These are phyloP conservation scores for Agastache rugosa DNA, from an alignment of 257 asterid genomes.

Conservation along the genomic window DNA sequence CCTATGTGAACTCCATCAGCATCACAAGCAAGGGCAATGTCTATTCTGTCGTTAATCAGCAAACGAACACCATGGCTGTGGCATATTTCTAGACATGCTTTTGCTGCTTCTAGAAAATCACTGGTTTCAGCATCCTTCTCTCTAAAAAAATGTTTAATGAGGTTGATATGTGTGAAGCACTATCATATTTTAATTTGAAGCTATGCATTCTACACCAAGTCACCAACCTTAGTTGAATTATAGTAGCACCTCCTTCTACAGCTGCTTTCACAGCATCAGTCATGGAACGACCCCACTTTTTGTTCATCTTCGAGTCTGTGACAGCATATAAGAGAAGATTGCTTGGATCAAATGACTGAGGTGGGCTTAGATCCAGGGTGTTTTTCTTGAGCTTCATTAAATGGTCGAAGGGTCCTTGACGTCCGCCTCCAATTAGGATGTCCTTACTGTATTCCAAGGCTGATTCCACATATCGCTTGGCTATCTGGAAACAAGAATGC, in stretches of 20 bases:
- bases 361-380: slow-evolving; percentile 32
- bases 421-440: slow-evolving; percentile 72
- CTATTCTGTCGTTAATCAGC: slow-evolving; percentile 87
- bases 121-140: slow-evolving; percentile 86
- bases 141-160: slow-evolving; percentile 35
- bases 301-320: slow-evolving; percentile 94
- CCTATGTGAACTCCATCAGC: slow-evolving; percentile 97
- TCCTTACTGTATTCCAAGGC: slow-evolving; percentile 85
- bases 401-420: slow-evolving; percentile 93
- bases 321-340: slow-evolving; percentile 90
- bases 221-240: slow-evolving; percentile 83
- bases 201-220: no score
- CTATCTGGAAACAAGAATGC: slow-evolving; percentile 56
- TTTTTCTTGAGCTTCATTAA: slow-evolving; percentile 70
- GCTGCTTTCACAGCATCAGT: slow-evolving; percentile 86
- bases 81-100: slow-evolving; percentile 66
- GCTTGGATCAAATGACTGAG: slow-evolving; percentile 63
- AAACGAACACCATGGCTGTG: slow-evolving; percentile 65
- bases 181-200: no score
- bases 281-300: slow-evolving; percentile 80
- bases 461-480: slow-evolving; percentile 75
- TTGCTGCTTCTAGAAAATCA: slow-evolving; percentile 84
- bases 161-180: slow-evolving; percentile 17
- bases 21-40: slow-evolving; percentile 84
- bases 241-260: slow-evolving; percentile 91